These are phyloP conservation scores for Chrysopogon serrulatus DNA, from an alignment of 176 grass and related monocot genomes.

Conservation along the genomic window DNA sequence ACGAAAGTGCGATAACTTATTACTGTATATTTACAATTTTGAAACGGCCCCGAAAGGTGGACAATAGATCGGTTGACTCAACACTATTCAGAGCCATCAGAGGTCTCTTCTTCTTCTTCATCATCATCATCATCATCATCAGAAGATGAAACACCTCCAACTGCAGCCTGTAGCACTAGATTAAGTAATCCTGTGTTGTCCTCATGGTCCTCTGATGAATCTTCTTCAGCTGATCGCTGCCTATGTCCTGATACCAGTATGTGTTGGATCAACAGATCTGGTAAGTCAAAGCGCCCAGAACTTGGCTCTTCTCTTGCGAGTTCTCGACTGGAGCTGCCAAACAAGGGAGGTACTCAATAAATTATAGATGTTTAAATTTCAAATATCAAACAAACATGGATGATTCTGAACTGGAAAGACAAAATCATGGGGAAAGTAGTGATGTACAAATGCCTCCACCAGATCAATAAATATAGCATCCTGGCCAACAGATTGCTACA, in stretches of 20 bases:
- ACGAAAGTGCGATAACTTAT: slow-evolving; percentile 1
- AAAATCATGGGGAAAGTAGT: not conserved
- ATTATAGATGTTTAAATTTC: not conserved
- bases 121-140: slow-evolving; percentile 26
- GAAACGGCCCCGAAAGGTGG: slow-evolving; percentile 6
- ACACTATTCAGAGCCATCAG: slow-evolving; percentile 41
- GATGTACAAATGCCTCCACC: not conserved
- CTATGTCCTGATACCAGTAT: slow-evolving; percentile 42
- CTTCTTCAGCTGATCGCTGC: slow-evolving; percentile 21
- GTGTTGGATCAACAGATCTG: slow-evolving; percentile 58
- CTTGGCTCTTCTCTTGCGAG: slow-evolving; percentile 59
- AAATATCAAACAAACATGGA: not conserved
- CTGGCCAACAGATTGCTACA: not conserved
- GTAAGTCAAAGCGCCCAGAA: slow-evolving; percentile 39
- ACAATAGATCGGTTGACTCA: slow-evolving; percentile 33
- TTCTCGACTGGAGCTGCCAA: slow-evolving; percentile 28
- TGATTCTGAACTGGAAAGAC: not conserved
- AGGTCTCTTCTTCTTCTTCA: slow-evolving; percentile 61
- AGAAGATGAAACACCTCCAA: slow-evolving; percentile 41
- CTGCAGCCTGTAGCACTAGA: slow-evolving; percentile 45
- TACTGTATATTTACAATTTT: slow-evolving; percentile 32
- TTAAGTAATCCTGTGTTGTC: slow-evolving; percentile 41
- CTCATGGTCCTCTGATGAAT: slow-evolving; percentile 25
- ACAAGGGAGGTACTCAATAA: not conserved
- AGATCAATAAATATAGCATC: not conserved